These are phyloP conservation scores for Rhytidiadelphus loreus DNA, from an alignment of 225 moss, liverwort and hornwort genomes.

Conservation along the genomic window DNA sequence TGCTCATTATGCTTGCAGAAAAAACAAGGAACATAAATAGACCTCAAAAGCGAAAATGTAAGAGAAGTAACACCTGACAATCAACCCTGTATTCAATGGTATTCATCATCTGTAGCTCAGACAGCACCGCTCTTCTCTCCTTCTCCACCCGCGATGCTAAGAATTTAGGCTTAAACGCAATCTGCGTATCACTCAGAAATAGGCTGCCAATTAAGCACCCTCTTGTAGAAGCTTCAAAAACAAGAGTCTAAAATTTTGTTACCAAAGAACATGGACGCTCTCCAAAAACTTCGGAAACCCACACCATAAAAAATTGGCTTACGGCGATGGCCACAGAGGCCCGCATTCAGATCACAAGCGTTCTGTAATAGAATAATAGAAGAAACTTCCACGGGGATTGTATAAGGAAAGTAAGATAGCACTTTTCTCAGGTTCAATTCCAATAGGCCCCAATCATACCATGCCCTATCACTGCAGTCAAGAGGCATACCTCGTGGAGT, in stretches of 20 bases:
- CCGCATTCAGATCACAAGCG: not conserved
- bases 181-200: constrained; percentile 36
- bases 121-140: constrained; percentile 94
- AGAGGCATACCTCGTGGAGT: constrained; percentile 69
- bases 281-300: not conserved
- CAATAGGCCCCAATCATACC: not conserved
- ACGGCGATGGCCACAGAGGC: not conserved
- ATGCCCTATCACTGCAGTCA: not conserved
- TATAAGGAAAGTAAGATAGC: not conserved
- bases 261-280: not conserved
- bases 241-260: not conserved
- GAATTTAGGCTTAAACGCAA: constrained; percentile 97
- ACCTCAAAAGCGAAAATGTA: not conserved
- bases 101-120: constrained; percentile 99
- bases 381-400: not conserved
- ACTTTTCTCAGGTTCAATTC: not conserved
- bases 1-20: not conserved
- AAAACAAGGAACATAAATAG: not conserved
- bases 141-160: constrained; percentile 95
- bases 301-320: not conserved
- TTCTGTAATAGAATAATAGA: not conserved
- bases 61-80: constrained; percentile 62
- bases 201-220: not conserved
- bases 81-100: constrained; percentile 99
- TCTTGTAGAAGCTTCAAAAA: not conserved